A percentile compares a stretch with the other conserved stretches of the same genome.
phyloP scores from a whole-genome alignment of 2,329 filamentous ascomycete genomes.

The Albifimbria verrucaria region DNA sequence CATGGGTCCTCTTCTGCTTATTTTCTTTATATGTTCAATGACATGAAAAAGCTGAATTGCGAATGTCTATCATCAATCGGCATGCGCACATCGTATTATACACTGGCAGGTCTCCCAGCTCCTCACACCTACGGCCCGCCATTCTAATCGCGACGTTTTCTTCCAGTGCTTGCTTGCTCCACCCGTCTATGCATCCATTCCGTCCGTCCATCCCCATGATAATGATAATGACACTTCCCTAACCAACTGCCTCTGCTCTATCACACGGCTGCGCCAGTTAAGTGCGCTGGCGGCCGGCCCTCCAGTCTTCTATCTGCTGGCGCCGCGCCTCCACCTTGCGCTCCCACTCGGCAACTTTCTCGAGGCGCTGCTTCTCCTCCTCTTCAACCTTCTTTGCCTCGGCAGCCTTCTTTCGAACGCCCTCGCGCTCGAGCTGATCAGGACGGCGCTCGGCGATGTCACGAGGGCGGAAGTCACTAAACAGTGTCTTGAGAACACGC shows the following conservation, averaged over 20 bases:
- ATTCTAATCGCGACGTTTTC: no score
- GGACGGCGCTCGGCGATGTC: constrained; percentile 85
- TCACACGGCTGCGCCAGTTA: neutral
- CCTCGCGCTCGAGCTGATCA: constrained; percentile 80
- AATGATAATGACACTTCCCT: neutral
- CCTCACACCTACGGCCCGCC: no score
- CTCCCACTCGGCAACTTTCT: constrained; percentile 59
- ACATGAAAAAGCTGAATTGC: no score
- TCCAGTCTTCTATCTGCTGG: constrained; percentile 46
- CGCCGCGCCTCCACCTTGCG: constrained; percentile 50
- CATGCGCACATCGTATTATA: no score
- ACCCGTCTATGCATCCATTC: no score
- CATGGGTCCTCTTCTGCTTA: no score
- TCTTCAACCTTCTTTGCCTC: constrained; percentile 45
- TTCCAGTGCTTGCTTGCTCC: no score
- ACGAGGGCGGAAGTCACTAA: constrained; percentile 89
- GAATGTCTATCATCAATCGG: no score
- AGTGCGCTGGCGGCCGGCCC: constrained; percentile 27
- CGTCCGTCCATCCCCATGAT: no score
- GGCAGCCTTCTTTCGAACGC: constrained; percentile 61
- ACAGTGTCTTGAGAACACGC: constrained; percentile 76
- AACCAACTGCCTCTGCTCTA: neutral
- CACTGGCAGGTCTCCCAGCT: no score
- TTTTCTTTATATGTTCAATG: no score
- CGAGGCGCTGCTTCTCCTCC: constrained; percentile 48